These are phyloP conservation scores for Exidia glandulosa DNA, from an alignment of 768 basidiomycete genomes.

Conservation along the genomic window DNA sequence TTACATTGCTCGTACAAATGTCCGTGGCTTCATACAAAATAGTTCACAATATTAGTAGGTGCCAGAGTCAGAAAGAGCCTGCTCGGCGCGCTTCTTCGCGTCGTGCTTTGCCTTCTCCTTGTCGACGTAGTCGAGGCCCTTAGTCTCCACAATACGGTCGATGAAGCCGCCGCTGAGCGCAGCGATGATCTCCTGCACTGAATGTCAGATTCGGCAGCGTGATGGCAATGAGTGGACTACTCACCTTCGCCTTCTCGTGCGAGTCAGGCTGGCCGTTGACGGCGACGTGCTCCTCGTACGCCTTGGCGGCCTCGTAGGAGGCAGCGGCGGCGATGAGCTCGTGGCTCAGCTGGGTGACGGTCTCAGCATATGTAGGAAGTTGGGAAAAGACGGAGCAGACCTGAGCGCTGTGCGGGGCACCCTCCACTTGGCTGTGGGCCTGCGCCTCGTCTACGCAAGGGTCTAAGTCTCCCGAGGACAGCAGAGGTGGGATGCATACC, in stretches of 20 bases:
- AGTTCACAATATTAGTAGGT: neutral
- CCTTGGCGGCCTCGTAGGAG: constrained; percentile 3
- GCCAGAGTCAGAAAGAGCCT: neutral
- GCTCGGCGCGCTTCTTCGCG: neutral
- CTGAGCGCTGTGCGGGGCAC: neutral
- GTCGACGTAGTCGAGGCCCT: constrained; percentile 20
- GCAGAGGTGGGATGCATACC: neutral
- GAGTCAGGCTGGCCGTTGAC: constrained; percentile 21
- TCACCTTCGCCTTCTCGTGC: constrained; percentile 7
- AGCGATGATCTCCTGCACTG: constrained; percentile 24
- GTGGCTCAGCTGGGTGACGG: neutral
- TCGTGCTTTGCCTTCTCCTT: constrained; percentile 14
- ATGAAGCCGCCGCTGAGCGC: constrained; percentile 24
- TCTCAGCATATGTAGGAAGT: neutral
- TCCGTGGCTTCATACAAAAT: neutral
- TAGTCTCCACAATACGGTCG: constrained; percentile 20
- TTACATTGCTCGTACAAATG: neutral
- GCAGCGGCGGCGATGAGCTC: constrained; percentile 6
- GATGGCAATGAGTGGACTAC: neutral
- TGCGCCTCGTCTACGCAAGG: neutral
- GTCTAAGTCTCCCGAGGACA: neutral
- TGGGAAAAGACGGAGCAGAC: no score
- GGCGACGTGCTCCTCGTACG: constrained; percentile 17
- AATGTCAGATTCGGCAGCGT: constrained; percentile 8
- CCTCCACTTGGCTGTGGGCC: neutral